phyloP scores from a whole-genome alignment of 2,329 filamentous ascomycete genomes.

The Arthrobotrys conoides region DNA sequence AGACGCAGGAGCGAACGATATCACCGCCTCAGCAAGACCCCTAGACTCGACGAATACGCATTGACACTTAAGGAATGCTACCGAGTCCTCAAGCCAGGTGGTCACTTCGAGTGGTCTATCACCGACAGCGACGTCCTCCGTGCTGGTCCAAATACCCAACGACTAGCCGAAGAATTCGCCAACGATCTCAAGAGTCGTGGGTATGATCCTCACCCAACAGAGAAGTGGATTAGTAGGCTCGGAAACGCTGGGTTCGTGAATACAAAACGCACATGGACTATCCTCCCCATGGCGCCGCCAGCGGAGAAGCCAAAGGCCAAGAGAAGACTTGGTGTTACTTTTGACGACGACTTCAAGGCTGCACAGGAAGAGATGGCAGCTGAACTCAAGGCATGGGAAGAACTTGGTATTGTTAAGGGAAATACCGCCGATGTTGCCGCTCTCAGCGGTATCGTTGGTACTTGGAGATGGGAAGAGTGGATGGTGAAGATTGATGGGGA shows the following conservation, averaged over 20 bases:
- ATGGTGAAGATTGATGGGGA: constrained; percentile 76
- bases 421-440: constrained; percentile 80
- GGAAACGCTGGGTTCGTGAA: constrained; percentile 82
- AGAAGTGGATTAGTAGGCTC: constrained; percentile 82
- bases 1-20: constrained; percentile 42
- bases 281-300: constrained; percentile 81
- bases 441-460: constrained; percentile 84
- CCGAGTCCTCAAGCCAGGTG: constrained; percentile 91
- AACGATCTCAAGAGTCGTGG: constrained; percentile 90
- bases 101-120: constrained; percentile 90
- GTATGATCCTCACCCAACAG: constrained; percentile 88
- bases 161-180: constrained; percentile 90
- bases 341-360: constrained; percentile 74
- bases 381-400: constrained; percentile 64
- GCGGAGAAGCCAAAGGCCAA: constrained; percentile 68
- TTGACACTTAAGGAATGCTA: constrained; percentile 86
- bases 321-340: constrained; percentile 66
- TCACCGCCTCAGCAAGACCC: constrained; percentile 58
- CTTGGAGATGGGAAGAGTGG: constrained; percentile 97
- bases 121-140: constrained; percentile 93
- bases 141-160: constrained; percentile 82
- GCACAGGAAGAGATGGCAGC: constrained; percentile 68
- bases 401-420: constrained; percentile 71
- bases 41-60: constrained; percentile 85
- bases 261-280: constrained; percentile 87